Evolutionary conservation across 768 basidiomycete species (phyloP).

Genomic region (Saitozyma podzolica): DNA sequence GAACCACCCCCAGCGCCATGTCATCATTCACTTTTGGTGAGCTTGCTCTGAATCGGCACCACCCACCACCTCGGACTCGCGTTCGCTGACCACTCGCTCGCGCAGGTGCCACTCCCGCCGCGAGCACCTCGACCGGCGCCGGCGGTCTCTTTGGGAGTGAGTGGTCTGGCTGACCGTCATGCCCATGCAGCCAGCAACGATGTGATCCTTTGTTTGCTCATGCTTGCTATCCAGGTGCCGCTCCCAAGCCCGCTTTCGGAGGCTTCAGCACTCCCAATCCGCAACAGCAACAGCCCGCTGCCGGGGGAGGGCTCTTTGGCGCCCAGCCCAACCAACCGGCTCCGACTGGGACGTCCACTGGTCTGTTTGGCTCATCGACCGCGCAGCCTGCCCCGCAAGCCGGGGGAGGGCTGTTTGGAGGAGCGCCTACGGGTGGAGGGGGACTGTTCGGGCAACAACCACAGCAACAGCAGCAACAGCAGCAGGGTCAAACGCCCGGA

Average conservation of each 20-base stretch:
- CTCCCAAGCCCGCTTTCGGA: conserved; percentile 30
- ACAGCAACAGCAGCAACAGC: conserved; percentile 13
- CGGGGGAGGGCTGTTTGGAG: conserved; percentile 1
- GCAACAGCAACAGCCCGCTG: conserved; percentile 9
- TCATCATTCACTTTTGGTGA: too few relatives aligned
- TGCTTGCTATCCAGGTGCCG: not conserved
- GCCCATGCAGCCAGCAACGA: not conserved
- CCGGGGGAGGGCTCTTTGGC: conserved; percentile 6
- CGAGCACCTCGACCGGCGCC: conserved; percentile 1
- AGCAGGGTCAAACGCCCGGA: not conserved
- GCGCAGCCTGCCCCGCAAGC: not conserved
- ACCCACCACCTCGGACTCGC: too few relatives aligned
- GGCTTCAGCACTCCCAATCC: conserved; percentile 33
- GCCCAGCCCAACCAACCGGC: conserved; percentile 3
- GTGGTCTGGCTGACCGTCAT: not conserved
- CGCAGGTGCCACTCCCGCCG: not conserved
- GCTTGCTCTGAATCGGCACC: too few relatives aligned
- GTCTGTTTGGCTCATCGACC: conserved; percentile 7
- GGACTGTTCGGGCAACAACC: conserved; percentile 2
- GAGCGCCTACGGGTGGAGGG: not conserved
- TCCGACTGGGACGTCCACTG: not conserved
- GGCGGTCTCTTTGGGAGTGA: not conserved
- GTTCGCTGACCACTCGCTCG: not conserved
- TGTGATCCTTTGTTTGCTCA: too few relatives aligned
- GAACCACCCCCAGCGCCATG: too few relatives aligned